Evolutionary conservation across 805 yeast genomes (phyloP), one percentile per base, ranked within the genome.

Genomic region (Candida maris): DNA sequence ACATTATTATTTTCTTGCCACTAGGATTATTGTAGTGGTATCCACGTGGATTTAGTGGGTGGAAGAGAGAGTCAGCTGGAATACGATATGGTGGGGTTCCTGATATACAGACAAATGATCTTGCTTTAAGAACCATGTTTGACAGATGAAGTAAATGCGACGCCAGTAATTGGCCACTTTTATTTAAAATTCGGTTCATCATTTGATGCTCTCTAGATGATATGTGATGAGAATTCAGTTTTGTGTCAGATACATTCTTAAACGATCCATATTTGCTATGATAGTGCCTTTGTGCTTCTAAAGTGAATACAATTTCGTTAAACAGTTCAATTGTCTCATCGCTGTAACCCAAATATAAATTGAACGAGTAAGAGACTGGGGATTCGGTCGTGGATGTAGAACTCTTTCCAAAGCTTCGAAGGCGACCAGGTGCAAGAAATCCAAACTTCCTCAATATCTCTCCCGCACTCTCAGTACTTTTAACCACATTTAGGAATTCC

Each of bases 331-430:
- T 47, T 13, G 57, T 51, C 30, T 58, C 61, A 38, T 62, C 65
- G 37, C 56, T 62, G 44, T 52, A 62, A 3, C 67, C 68, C 9
- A 59, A 38, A 34, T 62, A 62, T 33, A 62, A 42, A 39, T 61
- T 61, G 38, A 46, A 54, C 9, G 47, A 32, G 15, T 23, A 31
- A 21, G 39, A 38, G n/a, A 34, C 35, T 18, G 25, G 25, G 12
- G 6, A 15, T 23, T 15, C 24, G 19, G 14, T 24, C 24, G 26
- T 27, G 8, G 15, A 8, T 7, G 9, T 19, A 6, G 21, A 4
- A 16, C 31, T 35, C 16, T 22, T 13, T 26, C 41, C 32, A 3
- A 32, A 30, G n/a, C n/a, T n/a, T n/a, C n/a, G n/a, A 27, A 45
- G 41, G 24, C 41, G 37, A 14, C 64, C 64, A 17, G 52, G 55